phyloP scores from a whole-genome alignment of 163 green algal species.

The Chlamydomonas reinhardtii region DNA sequence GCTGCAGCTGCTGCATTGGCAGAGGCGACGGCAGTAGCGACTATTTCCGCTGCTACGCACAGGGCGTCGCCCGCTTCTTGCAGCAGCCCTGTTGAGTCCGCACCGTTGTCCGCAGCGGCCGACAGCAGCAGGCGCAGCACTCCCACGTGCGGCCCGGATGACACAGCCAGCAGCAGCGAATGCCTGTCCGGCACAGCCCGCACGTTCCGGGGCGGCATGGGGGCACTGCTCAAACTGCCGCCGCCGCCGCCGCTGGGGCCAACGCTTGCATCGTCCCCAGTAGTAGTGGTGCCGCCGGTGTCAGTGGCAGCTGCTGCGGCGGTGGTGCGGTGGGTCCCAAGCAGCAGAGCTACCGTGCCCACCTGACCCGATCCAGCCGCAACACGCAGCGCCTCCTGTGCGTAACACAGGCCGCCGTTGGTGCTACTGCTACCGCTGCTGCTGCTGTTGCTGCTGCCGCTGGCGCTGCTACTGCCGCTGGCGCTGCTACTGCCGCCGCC shows the following conservation, averaged over 20 bases:
- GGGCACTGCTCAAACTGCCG: not conserved
- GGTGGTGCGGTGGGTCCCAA: not conserved
- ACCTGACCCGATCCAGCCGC: not conserved
- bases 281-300: not conserved
- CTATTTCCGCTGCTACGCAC: not conserved
- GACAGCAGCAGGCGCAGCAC: not conserved
- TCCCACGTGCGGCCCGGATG: not conserved
- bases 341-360: slow-evolving; percentile 1
- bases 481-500: not conserved
- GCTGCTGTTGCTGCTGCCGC: too few species aligned
- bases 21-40: too few species aligned
- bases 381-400: not conserved
- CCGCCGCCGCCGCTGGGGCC: too few species aligned
- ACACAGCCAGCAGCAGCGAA: slow-evolving; percentile 1
- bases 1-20: too few species aligned
- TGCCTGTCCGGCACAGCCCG: not conserved
- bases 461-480: too few species aligned
- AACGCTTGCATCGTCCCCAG: not conserved
- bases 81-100: too few species aligned
- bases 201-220: not conserved
- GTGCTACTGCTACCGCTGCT: too few species aligned
- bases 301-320: not conserved
- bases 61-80: not conserved
- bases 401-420: not conserved
- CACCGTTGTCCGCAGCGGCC: not conserved